phyloP scores from a whole-genome alignment of 208 protist species.

The Acanthamoeba triangularis region DNA sequence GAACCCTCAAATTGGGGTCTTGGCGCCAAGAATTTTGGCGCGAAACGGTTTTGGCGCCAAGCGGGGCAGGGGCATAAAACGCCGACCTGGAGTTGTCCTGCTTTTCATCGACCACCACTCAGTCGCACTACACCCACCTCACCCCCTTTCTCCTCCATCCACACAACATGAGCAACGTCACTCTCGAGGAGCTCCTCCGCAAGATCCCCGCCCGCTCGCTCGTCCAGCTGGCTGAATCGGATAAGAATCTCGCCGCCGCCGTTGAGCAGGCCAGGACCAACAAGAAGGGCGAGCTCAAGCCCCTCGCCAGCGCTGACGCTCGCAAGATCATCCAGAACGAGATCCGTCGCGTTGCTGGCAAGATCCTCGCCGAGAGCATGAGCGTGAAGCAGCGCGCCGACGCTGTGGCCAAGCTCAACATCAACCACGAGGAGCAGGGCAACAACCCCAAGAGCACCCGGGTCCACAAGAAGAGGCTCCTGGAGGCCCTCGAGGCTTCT shows the following conservation, averaged over 20 bases:
- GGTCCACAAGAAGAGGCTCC: constrained; percentile 71
- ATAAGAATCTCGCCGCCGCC: constrained; percentile 13
- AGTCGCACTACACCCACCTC: not conserved
- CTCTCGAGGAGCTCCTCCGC: constrained; percentile 13
- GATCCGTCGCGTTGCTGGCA: constrained; percentile 30
- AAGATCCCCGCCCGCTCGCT: constrained; percentile 18
- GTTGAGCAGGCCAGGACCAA: constrained; percentile 32
- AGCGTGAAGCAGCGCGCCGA: constrained; percentile 46
- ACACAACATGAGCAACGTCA: constrained; percentile 62
- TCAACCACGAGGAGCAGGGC: constrained; percentile 52
- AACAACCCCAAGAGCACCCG: constrained; percentile 74
- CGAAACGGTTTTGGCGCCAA: not conserved
- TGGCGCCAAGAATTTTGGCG: not conserved
- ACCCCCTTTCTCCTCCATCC: not conserved
- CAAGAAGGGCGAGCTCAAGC: constrained; percentile 49
- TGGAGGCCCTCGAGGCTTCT: not conserved
- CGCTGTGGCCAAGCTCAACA: constrained; percentile 69
- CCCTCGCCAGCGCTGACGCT: constrained; percentile 1
- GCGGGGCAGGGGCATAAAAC: not conserved
- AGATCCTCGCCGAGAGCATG: constrained; percentile 45
- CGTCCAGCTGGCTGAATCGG: constrained; percentile 44
- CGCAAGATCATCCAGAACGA: constrained; percentile 52
- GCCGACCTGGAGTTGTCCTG: too few relatives aligned
- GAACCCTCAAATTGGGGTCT: not conserved
- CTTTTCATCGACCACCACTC: not conserved